These are phyloP conservation scores for Botrytis fabae DNA, from an alignment of 2,329 filamentous ascomycete genomes.

Conservation along the genomic window DNA sequence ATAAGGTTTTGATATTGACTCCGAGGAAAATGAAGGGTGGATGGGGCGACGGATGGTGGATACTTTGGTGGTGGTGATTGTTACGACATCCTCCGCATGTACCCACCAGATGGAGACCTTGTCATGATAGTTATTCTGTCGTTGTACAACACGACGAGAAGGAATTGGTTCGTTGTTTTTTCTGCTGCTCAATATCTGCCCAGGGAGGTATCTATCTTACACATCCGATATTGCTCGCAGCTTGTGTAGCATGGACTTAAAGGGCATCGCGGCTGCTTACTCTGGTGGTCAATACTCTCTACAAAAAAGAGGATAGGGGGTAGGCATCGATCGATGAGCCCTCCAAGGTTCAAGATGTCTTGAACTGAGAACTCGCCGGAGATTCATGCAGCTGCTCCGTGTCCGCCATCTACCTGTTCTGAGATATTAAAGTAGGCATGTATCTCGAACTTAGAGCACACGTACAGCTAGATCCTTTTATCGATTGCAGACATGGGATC, in stretches of 20 bases:
- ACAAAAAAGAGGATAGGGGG: background rate
- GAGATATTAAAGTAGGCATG: background rate
- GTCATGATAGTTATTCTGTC: background rate
- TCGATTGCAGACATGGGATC: background rate
- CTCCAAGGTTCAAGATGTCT: background rate
- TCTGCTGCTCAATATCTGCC: background rate
- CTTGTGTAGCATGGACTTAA: constrained; percentile 2
- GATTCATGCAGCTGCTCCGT: background rate
- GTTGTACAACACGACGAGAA: background rate
- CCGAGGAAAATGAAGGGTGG: background rate
- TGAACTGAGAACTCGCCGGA: background rate
- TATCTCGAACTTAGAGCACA: background rate
- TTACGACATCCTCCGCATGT: background rate
- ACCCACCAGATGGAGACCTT: background rate
- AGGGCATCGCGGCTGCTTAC: background rate
- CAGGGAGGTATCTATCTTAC: background rate
- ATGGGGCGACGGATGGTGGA: background rate
- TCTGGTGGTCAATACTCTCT: background rate
- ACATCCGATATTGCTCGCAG: background rate
- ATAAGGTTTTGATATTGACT: background rate
- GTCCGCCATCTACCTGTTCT: background rate
- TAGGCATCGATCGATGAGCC: background rate
- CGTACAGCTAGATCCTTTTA: background rate
- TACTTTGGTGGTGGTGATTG: background rate
- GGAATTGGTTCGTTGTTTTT: background rate